Evolutionary conservation across 202 grass and related monocot genomes (phyloP), one percentile per base, ranked within the genome.

Genomic region (Musa balbisiana): DNA sequence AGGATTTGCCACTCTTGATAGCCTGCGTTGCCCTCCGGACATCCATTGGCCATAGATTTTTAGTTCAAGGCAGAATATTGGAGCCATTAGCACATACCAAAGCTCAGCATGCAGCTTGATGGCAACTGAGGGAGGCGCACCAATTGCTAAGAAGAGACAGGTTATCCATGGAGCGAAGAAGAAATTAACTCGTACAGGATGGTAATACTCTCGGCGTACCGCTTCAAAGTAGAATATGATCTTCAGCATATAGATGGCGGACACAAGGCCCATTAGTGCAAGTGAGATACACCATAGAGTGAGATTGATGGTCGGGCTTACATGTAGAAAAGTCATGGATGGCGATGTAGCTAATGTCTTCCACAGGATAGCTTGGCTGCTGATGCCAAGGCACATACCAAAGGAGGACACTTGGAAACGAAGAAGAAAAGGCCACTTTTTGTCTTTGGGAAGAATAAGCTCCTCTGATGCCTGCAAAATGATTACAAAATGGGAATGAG

Each of bases 141-240:
- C 69, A 17, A 69, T 29, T 19, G 67, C 11, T 49, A 69, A 69
- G 67, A 69, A 69, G 13, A 69, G 67, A 29, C 69, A 71, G 9
- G 43, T 21, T 71, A 71, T 71, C 69, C 69, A 71, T 71, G 69
- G 69, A 4, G 69, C 69, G 52, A 71, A 71, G 43, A 71, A 71
- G 33, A 71, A 71, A 17, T 71, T 71, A 20, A 71, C 69, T 52
- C 69, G 69, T 3, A 71, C 11, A 3, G 69, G 69, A 52, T 52
- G 69, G 50, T 71, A 71, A 12, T 71, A 71, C 49, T 71, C 69
- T 52, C 69, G 69, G 15, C 50, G n/a, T 15, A 71, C 69, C 3
- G 69, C 69, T 71, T 71, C 69, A 52, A 71, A 71, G 69, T 71
- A 71, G 21, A 71, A 71, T 52, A 71, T 71, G 69, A 71, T 71